phyloP scores from a whole-genome alignment of 495 filamentous ascomycete species.

The Penicillium soppii region DNA sequence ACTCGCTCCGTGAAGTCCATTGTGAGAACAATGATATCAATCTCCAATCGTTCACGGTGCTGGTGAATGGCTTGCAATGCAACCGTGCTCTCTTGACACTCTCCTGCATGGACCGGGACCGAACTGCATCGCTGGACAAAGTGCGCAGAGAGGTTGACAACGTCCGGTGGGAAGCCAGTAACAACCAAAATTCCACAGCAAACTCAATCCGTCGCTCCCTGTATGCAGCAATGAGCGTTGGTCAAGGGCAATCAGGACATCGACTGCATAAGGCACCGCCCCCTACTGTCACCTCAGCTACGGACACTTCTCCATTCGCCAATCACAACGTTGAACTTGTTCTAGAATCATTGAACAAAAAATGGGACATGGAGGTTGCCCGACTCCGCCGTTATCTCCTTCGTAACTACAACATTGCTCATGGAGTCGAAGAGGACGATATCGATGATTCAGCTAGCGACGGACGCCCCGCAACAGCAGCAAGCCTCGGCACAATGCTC shows the following conservation, averaged over 20 bases:
- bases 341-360: slow-evolving; percentile 55
- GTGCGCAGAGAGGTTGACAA: slow-evolving; percentile 59
- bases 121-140: slow-evolving; percentile 58
- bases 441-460: slow-evolving; percentile 35
- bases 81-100: slow-evolving; percentile 67
- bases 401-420: slow-evolving; percentile 59
- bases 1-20: slow-evolving; percentile 62
- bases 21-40: slow-evolving; percentile 81
- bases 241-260: slow-evolving; percentile 28
- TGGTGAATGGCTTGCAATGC: slow-evolving; percentile 68
- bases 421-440: slow-evolving; percentile 36
- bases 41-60: slow-evolving; percentile 72
- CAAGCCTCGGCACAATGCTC: slow-evolving; percentile 41
- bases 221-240: slow-evolving; percentile 39
- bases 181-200: slow-evolving; percentile 31
- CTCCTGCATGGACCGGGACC: slow-evolving; percentile 64
- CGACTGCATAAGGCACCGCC: slow-evolving; percentile 36
- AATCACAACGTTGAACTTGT: slow-evolving; percentile 52
- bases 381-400: slow-evolving; percentile 58
- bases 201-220: slow-evolving; percentile 48
- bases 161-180: slow-evolving; percentile 42
- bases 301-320: slow-evolving; percentile 32
- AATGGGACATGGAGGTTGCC: slow-evolving; percentile 61
- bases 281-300: slow-evolving; percentile 18
- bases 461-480: slow-evolving; percentile 38